Base-by-base conservation (phyloP, 1,284 basidiomycete genomes). In the Somion occarium region DNA sequence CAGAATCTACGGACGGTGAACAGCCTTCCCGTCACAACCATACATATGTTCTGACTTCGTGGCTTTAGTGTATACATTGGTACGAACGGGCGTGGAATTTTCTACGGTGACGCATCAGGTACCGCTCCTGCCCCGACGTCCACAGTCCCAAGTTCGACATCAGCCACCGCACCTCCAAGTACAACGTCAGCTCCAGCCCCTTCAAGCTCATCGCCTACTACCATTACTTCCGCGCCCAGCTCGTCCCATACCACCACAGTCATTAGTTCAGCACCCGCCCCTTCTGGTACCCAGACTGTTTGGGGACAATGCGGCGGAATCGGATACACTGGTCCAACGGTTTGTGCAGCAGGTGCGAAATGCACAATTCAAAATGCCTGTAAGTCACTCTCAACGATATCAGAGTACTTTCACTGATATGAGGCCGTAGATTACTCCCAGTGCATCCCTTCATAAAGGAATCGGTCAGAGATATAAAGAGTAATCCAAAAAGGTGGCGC, bases 61-160 rank as follows among this genome's bases (percentile, higher is more conserved):
- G n/a, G n/a, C 13, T 13, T 3, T 53, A 81, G 81, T 20, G 80
- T 83, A 1, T 84, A 83, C 58, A 73, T 84, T 44, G 82, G 82
- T 2, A 83, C 82, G 1, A 83, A 83, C 56, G 82, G 82, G 26
- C 76, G 81, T 43, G 82, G 82, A 23, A 83, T 83, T 49, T 84
- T 80, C 65, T 82, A 76, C 56, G 80, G 80, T 1, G 76, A 81
- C 52, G 64, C 66, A 7, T 59, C 71, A 45, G 74, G 74, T 38
- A 48, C 71, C 15, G 65, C 69, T 3, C 70, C 73, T 42, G 53
- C 73, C 2, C 63, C 71, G 1, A 69, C 71, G 1, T 56, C 70
- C 2, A 68, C 69, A n/a, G 52, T 58, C 15, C 38, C 58, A 9
- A 47, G 52, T 3, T 44, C 52, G 11, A 34, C 53, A 18, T n/a